A percentile compares a stretch with the other conserved stretches of the same genome.
phyloP scores from a whole-genome alignment of 345 rosid species.

The Pugionium cornutum region DNA sequence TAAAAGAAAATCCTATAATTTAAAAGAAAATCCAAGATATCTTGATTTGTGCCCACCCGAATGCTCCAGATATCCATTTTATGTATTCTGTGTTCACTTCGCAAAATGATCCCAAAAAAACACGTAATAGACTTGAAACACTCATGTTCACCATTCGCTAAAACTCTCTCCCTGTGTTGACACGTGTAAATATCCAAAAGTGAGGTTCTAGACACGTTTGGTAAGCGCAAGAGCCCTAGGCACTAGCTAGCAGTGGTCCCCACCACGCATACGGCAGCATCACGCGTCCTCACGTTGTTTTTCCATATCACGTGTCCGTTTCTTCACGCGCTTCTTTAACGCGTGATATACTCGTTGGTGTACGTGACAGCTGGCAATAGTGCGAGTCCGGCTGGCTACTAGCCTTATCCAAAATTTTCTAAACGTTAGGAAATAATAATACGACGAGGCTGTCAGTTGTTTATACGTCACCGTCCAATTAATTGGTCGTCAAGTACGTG shows the following conservation, averaged over 20 bases:
- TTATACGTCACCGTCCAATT: constrained; percentile 22
- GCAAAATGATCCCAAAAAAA: background rate
- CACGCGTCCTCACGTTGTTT: background rate
- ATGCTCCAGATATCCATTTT: too few species aligned
- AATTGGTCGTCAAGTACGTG: constrained; percentile 22
- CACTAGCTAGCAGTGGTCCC: background rate
- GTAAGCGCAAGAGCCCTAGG: background rate
- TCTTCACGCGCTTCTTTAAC: background rate
- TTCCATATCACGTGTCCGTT: too few species aligned
- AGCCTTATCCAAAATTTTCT: constrained; percentile 42
- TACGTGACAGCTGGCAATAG: background rate
- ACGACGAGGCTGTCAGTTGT: constrained; percentile 25
- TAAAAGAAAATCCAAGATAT: too few species aligned
- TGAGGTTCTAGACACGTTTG: constrained; percentile 33
- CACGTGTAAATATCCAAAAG: constrained; percentile 35
- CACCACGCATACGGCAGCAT: background rate
- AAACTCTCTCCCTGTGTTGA: constrained; percentile 11
- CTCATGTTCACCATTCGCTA: too few species aligned
- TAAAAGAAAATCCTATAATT: too few species aligned
- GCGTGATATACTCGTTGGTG: background rate
- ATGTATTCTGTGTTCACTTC: too few species aligned
- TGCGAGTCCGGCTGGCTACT: constrained; percentile 37
- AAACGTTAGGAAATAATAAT: background rate
- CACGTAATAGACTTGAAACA: too few species aligned
- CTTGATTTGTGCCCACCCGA: too few species aligned